A percentile compares a stretch with the other conserved stretches of the same genome.
Evolutionary conservation across 495 filamentous ascomycete genomes (phyloP).

Genomic region (Xylaria cubensis): DNA sequence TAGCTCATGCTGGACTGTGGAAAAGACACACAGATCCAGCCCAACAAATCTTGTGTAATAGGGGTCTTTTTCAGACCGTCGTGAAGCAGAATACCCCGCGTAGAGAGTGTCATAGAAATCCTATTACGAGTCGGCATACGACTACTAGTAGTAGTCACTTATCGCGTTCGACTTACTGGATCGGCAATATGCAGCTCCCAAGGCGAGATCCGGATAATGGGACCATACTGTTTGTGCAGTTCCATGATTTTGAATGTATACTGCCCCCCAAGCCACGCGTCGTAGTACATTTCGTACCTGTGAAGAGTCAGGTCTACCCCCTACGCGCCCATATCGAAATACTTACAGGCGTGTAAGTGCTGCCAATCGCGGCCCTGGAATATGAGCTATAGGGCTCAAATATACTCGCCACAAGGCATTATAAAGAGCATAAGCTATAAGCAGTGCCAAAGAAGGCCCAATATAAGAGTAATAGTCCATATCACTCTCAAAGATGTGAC

Average conservation of each 20-base stretch:
- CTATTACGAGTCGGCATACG: constrained; percentile 13
- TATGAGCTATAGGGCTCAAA: constrained; percentile 17
- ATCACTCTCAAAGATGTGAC: neutral
- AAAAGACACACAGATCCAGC: constrained; percentile 46
- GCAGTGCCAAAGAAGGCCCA: neutral
- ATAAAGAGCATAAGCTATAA: neutral
- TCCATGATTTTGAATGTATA: constrained; percentile 54
- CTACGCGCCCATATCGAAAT: neutral
- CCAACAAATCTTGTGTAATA: constrained; percentile 22
- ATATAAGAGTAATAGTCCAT: constrained; percentile 5
- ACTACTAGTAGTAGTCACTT: neutral
- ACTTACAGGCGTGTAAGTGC: constrained; percentile 15
- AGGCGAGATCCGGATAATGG: constrained; percentile 48
- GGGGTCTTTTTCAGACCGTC: constrained; percentile 3
- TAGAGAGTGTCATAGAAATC: constrained; percentile 24
- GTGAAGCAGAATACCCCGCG: constrained; percentile 7
- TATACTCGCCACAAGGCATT: constrained; percentile 11
- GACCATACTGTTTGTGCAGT: constrained; percentile 57
- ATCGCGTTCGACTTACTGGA: constrained; percentile 1
- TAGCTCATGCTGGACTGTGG: constrained; percentile 54
- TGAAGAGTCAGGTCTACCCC: neutral
- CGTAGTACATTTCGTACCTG: constrained; percentile 57
- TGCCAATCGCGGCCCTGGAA: constrained; percentile 13
- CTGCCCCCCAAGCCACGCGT: constrained; percentile 50
- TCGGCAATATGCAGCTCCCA: constrained; percentile 35